phyloP scores from a whole-genome alignment of 208 protist species.

The Acanthamoeba castellanii region DNA sequence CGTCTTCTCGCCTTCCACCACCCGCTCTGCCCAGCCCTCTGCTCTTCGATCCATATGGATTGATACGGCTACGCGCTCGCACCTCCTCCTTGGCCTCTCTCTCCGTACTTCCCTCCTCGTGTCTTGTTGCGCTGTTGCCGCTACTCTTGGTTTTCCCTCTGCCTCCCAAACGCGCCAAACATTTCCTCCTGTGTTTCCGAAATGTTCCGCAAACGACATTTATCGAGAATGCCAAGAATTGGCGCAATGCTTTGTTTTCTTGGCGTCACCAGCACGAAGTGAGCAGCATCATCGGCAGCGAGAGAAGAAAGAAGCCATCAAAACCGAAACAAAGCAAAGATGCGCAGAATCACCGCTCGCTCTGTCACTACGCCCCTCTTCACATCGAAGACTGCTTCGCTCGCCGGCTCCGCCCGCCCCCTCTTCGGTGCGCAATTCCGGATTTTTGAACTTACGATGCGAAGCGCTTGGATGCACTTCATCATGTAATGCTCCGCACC shows the following conservation, averaged over 20 bases:
- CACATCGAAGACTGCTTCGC: background rate
- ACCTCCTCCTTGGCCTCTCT: background rate
- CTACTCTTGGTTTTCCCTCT: too few species aligned
- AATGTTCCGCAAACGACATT: too few species aligned
- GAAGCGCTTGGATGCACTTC: background rate
- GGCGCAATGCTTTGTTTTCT: too few species aligned
- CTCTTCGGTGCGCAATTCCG: background rate
- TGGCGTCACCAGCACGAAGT: too few species aligned
- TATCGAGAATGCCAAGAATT: too few species aligned
- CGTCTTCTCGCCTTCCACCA: background rate
- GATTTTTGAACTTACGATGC: background rate
- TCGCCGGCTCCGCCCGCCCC: background rate
- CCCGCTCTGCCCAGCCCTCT: background rate
- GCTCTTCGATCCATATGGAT: conserved; percentile 15
- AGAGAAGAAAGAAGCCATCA: background rate
- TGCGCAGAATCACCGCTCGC: background rate
- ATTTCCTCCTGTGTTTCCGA: too few species aligned
- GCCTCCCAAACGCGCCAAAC: too few species aligned
- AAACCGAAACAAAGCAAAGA: background rate
- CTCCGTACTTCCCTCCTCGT: background rate
- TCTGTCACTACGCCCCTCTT: background rate
- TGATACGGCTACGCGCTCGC: too few species aligned
- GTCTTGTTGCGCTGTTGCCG: too few species aligned
- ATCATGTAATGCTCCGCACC: background rate
- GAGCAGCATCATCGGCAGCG: too few species aligned